A percentile compares a stretch with the other conserved stretches of the same genome.
Conservation (phyloP, 768 basidiomycete genomes). For the Favolaschia claudopus region DNA sequence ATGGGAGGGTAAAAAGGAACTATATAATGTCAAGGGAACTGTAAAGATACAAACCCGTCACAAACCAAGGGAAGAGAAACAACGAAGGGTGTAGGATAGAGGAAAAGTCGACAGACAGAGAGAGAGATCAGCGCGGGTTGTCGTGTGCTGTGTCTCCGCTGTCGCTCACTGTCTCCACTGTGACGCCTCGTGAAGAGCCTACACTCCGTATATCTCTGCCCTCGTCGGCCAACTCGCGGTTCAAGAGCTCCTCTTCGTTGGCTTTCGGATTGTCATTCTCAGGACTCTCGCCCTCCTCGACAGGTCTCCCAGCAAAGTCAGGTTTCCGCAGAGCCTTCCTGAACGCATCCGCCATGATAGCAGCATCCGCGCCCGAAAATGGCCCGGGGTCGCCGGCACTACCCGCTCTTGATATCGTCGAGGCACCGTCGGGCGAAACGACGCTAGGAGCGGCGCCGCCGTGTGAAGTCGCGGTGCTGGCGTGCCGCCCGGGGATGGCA, state of each 20-base stretch:
- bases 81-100: constrained; percentile 30
- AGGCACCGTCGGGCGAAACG: constrained; percentile 75
- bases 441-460: constrained; percentile 47
- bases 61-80: constrained; percentile 23
- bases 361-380: constrained; percentile 86
- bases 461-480: constrained; percentile 40
- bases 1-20: constrained; percentile 29
- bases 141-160: constrained; percentile 57
- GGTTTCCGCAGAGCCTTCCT: constrained; percentile 88
- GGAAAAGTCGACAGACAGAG: no score
- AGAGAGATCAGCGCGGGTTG: constrained; percentile 40
- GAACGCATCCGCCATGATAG: constrained; percentile 94
- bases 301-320: constrained; percentile 75
- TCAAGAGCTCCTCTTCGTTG: constrained; percentile 56
- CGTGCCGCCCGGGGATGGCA: constrained; percentile 35
- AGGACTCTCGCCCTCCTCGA: constrained; percentile 76
- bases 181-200: constrained; percentile 78
- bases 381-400: constrained; percentile 71
- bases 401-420: constrained; percentile 68
- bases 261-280: constrained; percentile 46
- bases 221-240: constrained; percentile 84
- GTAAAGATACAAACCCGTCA: constrained; percentile 33
- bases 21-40: constrained; percentile 29
- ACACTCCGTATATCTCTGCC: constrained; percentile 90
- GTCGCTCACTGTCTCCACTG: constrained; percentile 74